These are phyloP conservation scores for Neocucurbitaria cava DNA, from an alignment of 2,329 filamentous ascomycete genomes.

Conservation along the genomic window DNA sequence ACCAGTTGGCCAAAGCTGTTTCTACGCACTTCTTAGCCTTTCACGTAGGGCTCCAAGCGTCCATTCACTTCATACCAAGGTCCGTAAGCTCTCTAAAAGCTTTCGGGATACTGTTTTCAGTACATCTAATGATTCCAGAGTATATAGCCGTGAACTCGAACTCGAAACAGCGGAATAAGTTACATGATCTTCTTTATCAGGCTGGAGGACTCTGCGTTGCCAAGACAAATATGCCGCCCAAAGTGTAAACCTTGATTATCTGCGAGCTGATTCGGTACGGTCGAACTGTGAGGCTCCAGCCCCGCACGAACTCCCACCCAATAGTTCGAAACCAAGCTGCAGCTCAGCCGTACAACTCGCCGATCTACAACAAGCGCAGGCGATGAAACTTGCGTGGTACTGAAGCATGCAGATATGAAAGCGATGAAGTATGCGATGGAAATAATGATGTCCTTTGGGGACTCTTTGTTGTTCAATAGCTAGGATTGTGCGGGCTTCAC, in stretches of 20 bases:
- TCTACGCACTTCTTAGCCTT: background rate
- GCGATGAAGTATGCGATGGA: background rate
- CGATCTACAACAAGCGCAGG: background rate
- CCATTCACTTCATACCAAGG: background rate
- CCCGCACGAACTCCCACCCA: constrained; percentile 5
- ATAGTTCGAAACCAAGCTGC: background rate
- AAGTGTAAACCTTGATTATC: background rate
- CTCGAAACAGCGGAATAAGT: background rate
- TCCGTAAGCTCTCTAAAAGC: background rate
- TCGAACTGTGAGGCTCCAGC: background rate
- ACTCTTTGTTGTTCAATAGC: constrained; percentile 2
- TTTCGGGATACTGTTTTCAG: background rate
- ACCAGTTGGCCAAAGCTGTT: background rate
- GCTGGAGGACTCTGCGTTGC: constrained; percentile 1
- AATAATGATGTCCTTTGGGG: background rate
- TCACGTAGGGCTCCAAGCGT: background rate
- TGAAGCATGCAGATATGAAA: background rate
- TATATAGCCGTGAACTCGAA: background rate
- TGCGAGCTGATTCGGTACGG: background rate
- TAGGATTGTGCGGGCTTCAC: constrained; percentile 36
- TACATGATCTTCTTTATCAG: background rate
- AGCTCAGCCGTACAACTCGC: background rate
- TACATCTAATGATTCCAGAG: background rate
- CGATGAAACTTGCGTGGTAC: background rate
- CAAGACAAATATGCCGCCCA: background rate